Base-by-base conservation (phyloP, 345 rosid genomes). In the Raphanus raphanistrum region DNA sequence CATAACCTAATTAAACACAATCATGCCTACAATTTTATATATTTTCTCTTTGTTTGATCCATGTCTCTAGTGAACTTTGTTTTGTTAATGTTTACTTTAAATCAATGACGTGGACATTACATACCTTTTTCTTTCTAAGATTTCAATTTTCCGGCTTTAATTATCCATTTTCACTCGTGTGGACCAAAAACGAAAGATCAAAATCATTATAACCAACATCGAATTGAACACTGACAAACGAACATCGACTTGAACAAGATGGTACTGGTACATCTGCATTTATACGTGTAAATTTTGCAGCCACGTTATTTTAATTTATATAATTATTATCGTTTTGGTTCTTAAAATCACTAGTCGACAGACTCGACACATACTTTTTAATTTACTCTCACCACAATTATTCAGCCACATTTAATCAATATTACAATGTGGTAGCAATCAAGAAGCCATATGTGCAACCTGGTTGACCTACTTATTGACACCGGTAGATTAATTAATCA, bases 111-210 rank as follows among this genome's bases (percentile, higher is more conserved):
- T 17, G 38, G 82, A 79, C 82, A 61, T 67, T 38, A 61, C 70
- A 52, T 79, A 35, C 48, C 78, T 41, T 79, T 74, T 79, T 43
- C 62, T 74, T 72, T 74, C 64, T 31, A 74, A 15, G 41, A 48
- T 48, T 57, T 69, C 33, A 11, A 3, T 64, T 70, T 74, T 73
- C 29, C 26, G 25, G 72, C 76, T 74, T 64, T 69, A 62, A n/a
- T 70, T 63, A n/a, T 80, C 68, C 15, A 70, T 36, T 75, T 74
- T 64, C 68, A 4, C 79, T 74, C 72, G 75, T 80, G 82, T 80
- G 82, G 82, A 80, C 82, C 79, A 38, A 61, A 58, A 52, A 6
- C 3, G 9, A 79, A 74, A 79, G 48, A 79, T 68, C 79, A 79
- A 69, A 62, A 79, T 74, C 82, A 79, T 55, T 65, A 63, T 27